Evolutionary conservation across 345 rosid species (phyloP).

Genomic region (Gossypium longicalyx): DNA sequence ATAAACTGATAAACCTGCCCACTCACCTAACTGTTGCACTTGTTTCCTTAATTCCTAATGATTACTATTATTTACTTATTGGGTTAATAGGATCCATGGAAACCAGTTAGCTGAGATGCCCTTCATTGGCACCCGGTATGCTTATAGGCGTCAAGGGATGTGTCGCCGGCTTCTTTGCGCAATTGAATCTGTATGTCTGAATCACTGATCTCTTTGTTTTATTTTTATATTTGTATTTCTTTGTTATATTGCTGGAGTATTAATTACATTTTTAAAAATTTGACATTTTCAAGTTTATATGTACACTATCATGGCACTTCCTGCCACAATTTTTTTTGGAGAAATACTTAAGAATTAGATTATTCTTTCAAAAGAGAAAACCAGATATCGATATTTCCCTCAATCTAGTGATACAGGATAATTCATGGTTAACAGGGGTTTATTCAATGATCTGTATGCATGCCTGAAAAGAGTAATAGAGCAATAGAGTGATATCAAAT

Average conservation of each 20-base stretch:
- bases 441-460: not conserved
- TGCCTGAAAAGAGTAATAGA: not conserved
- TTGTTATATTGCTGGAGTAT: not conserved
- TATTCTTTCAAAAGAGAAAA: not conserved
- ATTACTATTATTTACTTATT: conserved; percentile 5
- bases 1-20: not conserved
- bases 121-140: conserved; percentile 81
- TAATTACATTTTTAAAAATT: not conserved
- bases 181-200: conserved; percentile 68
- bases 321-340: not conserved
- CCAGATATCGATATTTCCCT: not conserved
- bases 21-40: not conserved
- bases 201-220: not conserved
- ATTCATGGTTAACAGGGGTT: not conserved
- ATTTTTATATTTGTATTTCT: not conserved
- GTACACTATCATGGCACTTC: not conserved
- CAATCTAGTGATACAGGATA: not conserved
- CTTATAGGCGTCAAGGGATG: conserved; percentile 92
- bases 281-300: not conserved
- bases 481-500: not conserved
- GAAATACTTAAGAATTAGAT: not conserved
- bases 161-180: conserved; percentile 82
- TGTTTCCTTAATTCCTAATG: conserved; percentile 11
- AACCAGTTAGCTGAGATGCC: conserved; percentile 95
- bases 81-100: conserved; percentile 68